phyloP scores from a whole-genome alignment of 2,329 filamentous ascomycete species.

The Aspergillaceae sp. region DNA sequence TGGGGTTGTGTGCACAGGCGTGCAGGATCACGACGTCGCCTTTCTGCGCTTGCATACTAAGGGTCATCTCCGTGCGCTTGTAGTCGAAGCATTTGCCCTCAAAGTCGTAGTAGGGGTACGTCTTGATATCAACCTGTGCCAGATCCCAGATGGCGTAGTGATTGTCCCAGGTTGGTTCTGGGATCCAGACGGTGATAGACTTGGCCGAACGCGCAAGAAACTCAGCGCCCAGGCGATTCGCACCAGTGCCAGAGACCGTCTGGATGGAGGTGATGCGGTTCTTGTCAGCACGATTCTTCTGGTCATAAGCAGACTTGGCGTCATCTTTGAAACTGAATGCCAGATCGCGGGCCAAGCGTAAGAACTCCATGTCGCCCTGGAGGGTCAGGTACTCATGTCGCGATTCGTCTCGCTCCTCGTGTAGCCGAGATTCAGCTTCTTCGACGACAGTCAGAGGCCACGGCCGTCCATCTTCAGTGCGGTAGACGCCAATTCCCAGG shows the following conservation, averaged over 20 bases:
- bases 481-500: conserved; percentile 84
- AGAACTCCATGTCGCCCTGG: conserved; percentile 60
- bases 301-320: neutral
- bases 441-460: conserved; percentile 61
- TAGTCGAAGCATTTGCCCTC: conserved; percentile 79
- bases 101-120: conserved; percentile 85
- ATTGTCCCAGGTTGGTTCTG: conserved; percentile 92
- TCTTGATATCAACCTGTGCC: conserved; percentile 46
- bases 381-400: conserved; percentile 60
- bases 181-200: conserved; percentile 69
- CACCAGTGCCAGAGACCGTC: conserved; percentile 42
- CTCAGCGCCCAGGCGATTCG: conserved; percentile 76
- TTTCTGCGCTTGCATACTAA: conserved; percentile 48
- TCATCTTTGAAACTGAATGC: conserved; percentile 10
- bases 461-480: conserved; percentile 83
- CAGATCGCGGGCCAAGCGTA: conserved; percentile 2
- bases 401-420: conserved; percentile 49
- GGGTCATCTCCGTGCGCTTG: conserved; percentile 64
- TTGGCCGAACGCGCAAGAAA: conserved; percentile 60
- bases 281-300: neutral
- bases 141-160: conserved; percentile 94
- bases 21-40: conserved; percentile 80
- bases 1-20: conserved; percentile 94
- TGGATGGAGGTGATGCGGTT: conserved; percentile 43
- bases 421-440: neutral